Base-by-base conservation (phyloP, 108 stramenopile species). In the Cyclostephanos tholiformis region DNA sequence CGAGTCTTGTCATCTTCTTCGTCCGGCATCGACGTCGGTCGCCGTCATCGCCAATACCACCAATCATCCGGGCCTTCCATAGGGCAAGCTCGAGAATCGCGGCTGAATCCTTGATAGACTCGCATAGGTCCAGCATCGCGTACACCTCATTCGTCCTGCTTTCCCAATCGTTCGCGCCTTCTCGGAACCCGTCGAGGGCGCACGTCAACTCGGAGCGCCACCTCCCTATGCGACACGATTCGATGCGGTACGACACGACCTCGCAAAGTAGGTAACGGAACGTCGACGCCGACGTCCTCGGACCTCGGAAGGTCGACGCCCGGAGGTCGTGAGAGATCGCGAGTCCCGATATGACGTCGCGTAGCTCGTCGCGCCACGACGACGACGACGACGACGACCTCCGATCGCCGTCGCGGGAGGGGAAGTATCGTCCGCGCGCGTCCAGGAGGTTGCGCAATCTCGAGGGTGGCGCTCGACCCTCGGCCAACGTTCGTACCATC, bases 11-110 rank as follows among this genome's bases (percentile, higher is more conserved):
- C 30, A 8, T 29, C 61, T 39, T 62, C 61, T 61, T n/a, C n/a
- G n/a, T 61, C 6, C 20, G 13, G 61, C 36, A 39, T 6, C 61
- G 32, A 17, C 19, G 8, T 14, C 30, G 8, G 32, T 8, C 59
- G 17, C n/a, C 59, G 17, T 4, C 16, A 19, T 20, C 20, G 36
- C 25, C 25, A n/a, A 6, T n/a, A 1, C 14, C 36, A 8, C 41
- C 41, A 12, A 8, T 10, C 1, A 62, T 62, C 19, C 30, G 30
- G 0, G 32, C 32, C 61, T 62, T 62, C 61, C 61, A 62, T 7
- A 62, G 61, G 19, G 26, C 61, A 6, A 62, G 61, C 61, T 62
- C 61, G 20, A 62, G 36, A 1, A 62, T 5, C 61, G 26, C 20
- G 1, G 16, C 30, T 7, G 61, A 25, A 26, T 62, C 61, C 12